phyloP scores from a whole-genome alignment of 2,329 filamentous ascomycete genomes.

The Stylonectria norvegica region DNA sequence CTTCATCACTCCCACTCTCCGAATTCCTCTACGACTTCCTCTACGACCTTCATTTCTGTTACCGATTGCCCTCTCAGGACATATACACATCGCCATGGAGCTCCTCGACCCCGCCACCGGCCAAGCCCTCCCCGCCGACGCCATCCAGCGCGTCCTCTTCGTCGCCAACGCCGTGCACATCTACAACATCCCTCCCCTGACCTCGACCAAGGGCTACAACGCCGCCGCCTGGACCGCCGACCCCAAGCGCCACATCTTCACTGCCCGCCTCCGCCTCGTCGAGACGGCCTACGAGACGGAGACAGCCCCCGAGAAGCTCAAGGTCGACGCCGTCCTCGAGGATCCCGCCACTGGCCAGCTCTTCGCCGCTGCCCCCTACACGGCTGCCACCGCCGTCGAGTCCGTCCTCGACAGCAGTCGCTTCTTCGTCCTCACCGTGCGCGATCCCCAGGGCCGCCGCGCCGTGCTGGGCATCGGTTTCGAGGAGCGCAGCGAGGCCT shows the following conservation, averaged over 20 bases:
- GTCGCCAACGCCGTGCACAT: slow-evolving; percentile 71
- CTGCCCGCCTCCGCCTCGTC: slow-evolving; percentile 73
- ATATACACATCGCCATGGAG: slow-evolving; percentile 46
- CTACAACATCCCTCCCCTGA: slow-evolving; percentile 80
- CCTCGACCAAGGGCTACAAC: slow-evolving; percentile 73
- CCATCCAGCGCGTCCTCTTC: slow-evolving; percentile 84
- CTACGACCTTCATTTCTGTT: neutral
- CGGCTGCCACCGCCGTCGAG: slow-evolving; percentile 62
- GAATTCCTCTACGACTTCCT: neutral
- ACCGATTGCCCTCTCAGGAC: neutral
- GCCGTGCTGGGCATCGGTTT: slow-evolving; percentile 82
- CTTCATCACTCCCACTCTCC: neutral
- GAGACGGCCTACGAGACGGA: slow-evolving; percentile 60
- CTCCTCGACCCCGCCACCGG: slow-evolving; percentile 69
- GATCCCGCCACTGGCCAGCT: slow-evolving; percentile 69
- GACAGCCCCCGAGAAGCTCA: slow-evolving; percentile 52
- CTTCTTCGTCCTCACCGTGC: slow-evolving; percentile 81
- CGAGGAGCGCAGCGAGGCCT: slow-evolving; percentile 80
- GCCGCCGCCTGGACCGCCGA: slow-evolving; percentile 74
- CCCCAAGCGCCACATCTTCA: slow-evolving; percentile 76
- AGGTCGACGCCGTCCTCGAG: slow-evolving; percentile 75
- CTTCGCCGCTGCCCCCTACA: slow-evolving; percentile 83
- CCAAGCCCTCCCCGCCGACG: slow-evolving; percentile 63
- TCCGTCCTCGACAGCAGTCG: slow-evolving; percentile 74
- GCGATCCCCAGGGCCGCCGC: slow-evolving; percentile 70